These are phyloP conservation scores for Angophora floribunda DNA, from an alignment of 345 rosid species.

Conservation along the genomic window DNA sequence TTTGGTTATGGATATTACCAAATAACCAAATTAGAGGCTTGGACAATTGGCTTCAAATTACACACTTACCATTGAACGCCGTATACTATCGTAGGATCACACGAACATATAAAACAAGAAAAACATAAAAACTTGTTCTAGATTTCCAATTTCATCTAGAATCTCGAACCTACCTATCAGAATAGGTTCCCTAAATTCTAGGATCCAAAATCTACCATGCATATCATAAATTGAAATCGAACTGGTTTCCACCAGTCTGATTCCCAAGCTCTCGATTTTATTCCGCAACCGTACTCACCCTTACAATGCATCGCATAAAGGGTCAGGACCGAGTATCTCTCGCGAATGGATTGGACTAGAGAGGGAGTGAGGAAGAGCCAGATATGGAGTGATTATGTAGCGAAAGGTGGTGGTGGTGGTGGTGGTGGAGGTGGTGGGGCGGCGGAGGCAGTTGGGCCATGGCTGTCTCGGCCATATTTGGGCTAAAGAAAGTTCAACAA, in stretches of 20 bases:
- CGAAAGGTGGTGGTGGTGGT: neutral
- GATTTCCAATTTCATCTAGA: too few relatives aligned
- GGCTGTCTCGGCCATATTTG: neutral
- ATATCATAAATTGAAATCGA: neutral
- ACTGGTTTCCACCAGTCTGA: too few relatives aligned
- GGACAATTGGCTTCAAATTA: too few relatives aligned
- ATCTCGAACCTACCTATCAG: neutral
- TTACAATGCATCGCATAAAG: rapidly evolving
- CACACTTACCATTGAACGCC: rapidly evolving
- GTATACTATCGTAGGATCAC: neutral
- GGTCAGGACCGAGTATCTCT: rapidly evolving
- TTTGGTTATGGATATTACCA: rapidly evolving
- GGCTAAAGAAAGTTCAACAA: neutral
- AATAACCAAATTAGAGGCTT: neutral
- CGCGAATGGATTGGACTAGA: neutral
- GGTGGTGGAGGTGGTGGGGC: neutral
- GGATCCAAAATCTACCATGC: rapidly evolving
- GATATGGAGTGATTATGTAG: neutral
- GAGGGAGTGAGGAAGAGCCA: neutral
- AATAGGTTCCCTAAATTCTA: too few relatives aligned
- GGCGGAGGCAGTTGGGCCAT: neutral
- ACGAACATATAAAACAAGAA: rapidly evolving
- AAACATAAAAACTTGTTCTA: neutral
- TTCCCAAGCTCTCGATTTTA: too few relatives aligned
- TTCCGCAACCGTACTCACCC: neutral